Evolutionary conservation across 2,329 filamentous ascomycete genomes (phyloP), one percentile per base, ranked within the genome.

Genomic region (Amesomyces nigricolor): DNA sequence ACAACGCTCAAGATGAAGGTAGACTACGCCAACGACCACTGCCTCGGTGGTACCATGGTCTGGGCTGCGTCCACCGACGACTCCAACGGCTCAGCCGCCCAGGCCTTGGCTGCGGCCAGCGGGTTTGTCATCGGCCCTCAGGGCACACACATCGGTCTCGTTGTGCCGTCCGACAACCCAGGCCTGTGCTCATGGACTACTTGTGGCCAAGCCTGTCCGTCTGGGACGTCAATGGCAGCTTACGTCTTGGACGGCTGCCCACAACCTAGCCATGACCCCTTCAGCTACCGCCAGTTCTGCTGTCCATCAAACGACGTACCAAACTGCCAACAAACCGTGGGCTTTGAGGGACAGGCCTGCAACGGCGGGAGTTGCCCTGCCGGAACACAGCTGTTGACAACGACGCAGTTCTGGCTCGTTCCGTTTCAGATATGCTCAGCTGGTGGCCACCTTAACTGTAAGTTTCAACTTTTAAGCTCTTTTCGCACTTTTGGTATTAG

Each of bases 401-500:
- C 48, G 2, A 51, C 48, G 26, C 48, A 51, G 29, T 51, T 51
- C 16, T 32, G 42, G 16, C 38, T 51, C n/a, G 8, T 51, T 9
- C 48, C 48, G 16, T 51, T 14, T 39, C 14, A 51, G 2, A 16
- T 51, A 29, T 51, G 48, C 10, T 16, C 38, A 2, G 48, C 8
- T n/a, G 48, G 48, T n/a, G 48, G 48, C 16, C 48, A 51, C 11
- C 17, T 51, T 16, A 51, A 51, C 48, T 51, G 48, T 51, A 51
- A n/a, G 48, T 43, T 4, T 17, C 22, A 3, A n/a, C 39, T 43
- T 4, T 17, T n/a, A 3, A 22, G 2, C 9, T 6, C 4, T 7
- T 8, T 5, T 8, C 7, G 22, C 22, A 5, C 11, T 16, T 14
- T 14, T n/a, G 32, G 2, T 8, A 17, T 16, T 5, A 44, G 11